phyloP scores from a whole-genome alignment of 2,329 filamentous ascomycete genomes.

The Nemania abortiva region DNA sequence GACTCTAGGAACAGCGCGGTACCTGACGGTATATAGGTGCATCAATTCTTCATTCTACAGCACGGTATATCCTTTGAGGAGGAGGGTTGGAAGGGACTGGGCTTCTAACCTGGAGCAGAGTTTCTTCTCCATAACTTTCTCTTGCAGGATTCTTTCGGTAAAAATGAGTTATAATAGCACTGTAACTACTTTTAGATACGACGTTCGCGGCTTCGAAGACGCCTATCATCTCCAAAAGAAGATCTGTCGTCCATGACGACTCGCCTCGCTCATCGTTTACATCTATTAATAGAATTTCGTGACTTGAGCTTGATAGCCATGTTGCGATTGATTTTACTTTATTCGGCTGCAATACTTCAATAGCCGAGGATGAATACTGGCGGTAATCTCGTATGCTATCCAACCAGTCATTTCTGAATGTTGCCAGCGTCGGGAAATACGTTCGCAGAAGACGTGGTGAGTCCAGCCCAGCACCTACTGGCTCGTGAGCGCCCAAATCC shows the following conservation, averaged over 20 bases:
- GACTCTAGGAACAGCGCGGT: neutral
- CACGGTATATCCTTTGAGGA: no score
- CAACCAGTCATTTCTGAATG: neutral
- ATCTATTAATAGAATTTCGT: conserved; percentile 7
- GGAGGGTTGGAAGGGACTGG: no score
- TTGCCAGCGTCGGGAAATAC: conserved; percentile 4
- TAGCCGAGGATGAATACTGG: neutral
- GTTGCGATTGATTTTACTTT: neutral
- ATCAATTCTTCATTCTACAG: neutral
- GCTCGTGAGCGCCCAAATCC: no score
- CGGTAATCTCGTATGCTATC: neutral
- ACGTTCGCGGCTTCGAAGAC: neutral
- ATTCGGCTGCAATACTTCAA: neutral
- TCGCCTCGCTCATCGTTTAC: neutral
- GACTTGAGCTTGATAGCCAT: neutral
- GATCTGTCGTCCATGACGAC: conserved; percentile 15
- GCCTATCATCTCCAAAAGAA: conserved; percentile 6
- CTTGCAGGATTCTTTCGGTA: neutral
- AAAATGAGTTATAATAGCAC: neutral
- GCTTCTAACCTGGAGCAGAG: conserved; percentile 15
- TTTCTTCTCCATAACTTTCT: conserved; percentile 1
- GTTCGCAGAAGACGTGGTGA: neutral
- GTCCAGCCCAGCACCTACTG: neutral
- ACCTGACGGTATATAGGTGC: neutral
- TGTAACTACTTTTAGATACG: neutral